Evolutionary conservation across 2,329 filamentous ascomycete genomes (phyloP), one percentile per base, ranked within the genome.

Genomic region (Bimuria novae-zelandiae): DNA sequence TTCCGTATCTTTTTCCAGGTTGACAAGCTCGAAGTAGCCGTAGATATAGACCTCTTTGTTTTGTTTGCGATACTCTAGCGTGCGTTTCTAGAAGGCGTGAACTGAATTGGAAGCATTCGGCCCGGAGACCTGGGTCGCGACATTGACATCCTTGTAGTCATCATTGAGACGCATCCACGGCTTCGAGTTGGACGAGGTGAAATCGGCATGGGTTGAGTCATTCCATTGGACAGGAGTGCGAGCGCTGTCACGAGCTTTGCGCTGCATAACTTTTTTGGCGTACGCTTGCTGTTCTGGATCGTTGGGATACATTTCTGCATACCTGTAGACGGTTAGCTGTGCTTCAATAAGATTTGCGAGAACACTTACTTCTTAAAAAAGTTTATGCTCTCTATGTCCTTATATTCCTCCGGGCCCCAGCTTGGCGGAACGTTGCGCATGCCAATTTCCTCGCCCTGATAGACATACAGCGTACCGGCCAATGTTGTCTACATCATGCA

Each of bases 151-250:
- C 46, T 67, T 72, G 63, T 82, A 84, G 55, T 83, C 78, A 30
- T 82, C 80, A 57, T 84, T 80, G 5, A 84, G 77, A 14, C 81
- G 76, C 83, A 87, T 86, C 84, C 84, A 87, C 0, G 84, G 82
- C 30, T 75, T 76, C 0, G 76, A 78, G 0, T 72, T 72, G 1
- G 72, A 58, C 11, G 75, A 70, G 6, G 84, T 85, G 74, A 90
- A 90, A 2, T 87, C 87, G 0, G 82, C 84, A 57, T 86, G 80
- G 0, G 77, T 63, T 0, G 74, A 71, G 1, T 68, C 73, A 44
- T 79, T 78, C 87, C 87, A 90, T 62, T 89, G 86, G 75, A 90
- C 84, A 0, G 87, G 87, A 3, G 83, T 81, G 14, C 87, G 79
- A 8, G 85, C 82, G 63, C 89, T 84, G 68, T 90, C 87, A 36